phyloP scores from a whole-genome alignment of 2,329 filamentous ascomycete species.

The Hypomyces perniciosus region DNA sequence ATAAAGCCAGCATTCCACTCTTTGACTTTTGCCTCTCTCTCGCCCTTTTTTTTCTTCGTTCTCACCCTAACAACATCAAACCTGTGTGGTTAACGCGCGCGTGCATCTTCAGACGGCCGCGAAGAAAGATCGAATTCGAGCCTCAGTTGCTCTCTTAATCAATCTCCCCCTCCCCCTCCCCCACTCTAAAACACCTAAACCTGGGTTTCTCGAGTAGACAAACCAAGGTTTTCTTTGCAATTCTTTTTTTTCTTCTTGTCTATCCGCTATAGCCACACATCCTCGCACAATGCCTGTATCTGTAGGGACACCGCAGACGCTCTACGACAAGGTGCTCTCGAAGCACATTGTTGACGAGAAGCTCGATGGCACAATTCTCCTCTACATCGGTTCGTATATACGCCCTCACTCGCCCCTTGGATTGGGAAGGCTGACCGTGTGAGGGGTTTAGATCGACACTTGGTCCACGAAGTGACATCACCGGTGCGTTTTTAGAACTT shows the following conservation, averaged over 20 bases:
- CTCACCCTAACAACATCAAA: too few relatives aligned
- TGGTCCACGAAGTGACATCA: slow-evolving; percentile 97
- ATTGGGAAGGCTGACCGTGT: slow-evolving; percentile 1
- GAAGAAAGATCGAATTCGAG: neutral
- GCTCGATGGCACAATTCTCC: slow-evolving; percentile 82
- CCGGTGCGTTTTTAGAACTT: slow-evolving; percentile 53
- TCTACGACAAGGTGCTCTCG: slow-evolving; percentile 97
- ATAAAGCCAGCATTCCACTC: neutral
- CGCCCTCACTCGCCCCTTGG: neutral
- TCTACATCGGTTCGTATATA: slow-evolving; percentile 75
- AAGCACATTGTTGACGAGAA: slow-evolving; percentile 94
- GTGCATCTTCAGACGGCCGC: neutral
- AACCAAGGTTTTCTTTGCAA: neutral
- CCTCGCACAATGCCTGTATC: slow-evolving; percentile 64
- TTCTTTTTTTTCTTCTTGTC: slow-evolving; percentile 4
- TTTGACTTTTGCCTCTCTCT: neutral
- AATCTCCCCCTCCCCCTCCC: neutral
- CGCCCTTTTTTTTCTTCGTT: neutral
- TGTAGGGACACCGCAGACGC: slow-evolving; percentile 67
- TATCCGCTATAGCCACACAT: neutral
- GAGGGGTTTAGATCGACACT: slow-evolving; percentile 67
- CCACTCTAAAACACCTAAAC: neutral
- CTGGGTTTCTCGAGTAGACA: neutral
- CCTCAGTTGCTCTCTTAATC: neutral
- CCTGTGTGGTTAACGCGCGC: too few relatives aligned